Evolutionary conservation across 768 basidiomycete genomes (phyloP).

Genomic region (Naganishia randhawae): DNA sequence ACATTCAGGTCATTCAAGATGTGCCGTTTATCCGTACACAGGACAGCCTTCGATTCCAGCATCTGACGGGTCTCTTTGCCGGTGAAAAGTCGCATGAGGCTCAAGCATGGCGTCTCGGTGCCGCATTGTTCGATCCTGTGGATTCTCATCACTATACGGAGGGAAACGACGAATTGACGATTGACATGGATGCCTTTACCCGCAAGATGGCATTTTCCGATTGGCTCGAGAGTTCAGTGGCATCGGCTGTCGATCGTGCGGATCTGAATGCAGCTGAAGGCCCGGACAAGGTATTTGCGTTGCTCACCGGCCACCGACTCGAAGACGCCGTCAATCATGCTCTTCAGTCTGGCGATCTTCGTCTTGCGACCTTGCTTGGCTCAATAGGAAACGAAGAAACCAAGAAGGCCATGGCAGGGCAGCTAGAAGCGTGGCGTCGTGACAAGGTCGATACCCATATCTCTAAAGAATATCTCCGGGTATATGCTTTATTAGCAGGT

Average conservation of each 20-base stretch:
- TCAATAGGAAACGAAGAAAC: constrained; percentile 71
- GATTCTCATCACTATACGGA: constrained; percentile 59
- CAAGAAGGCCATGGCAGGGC: constrained; percentile 66
- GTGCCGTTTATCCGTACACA: constrained; percentile 21
- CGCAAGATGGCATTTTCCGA: constrained; percentile 74
- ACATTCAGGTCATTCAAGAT: neutral
- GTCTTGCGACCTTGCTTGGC: constrained; percentile 81
- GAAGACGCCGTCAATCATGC: constrained; percentile 73
- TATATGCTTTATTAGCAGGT: constrained; percentile 82
- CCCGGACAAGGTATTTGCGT: constrained; percentile 62
- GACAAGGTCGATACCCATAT: constrained; percentile 70
- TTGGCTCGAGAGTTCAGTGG: constrained; percentile 76
- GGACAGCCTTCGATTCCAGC: constrained; percentile 64
- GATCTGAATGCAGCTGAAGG: constrained; percentile 50
- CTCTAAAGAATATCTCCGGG: constrained; percentile 64
- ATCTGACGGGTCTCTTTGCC: constrained; percentile 68
- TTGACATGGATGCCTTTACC: constrained; percentile 56
- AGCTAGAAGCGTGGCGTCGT: constrained; percentile 77
- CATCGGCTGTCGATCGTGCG: constrained; percentile 68
- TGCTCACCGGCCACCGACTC: constrained; percentile 83
- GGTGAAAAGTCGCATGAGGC: constrained; percentile 72
- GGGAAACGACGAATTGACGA: constrained; percentile 53
- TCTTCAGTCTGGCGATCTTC: constrained; percentile 69
- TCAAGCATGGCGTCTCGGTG: constrained; percentile 78
- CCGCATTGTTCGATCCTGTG: constrained; percentile 81